Evolutionary conservation across 2,329 filamentous ascomycete genomes (phyloP), one percentile per base, ranked within the genome.

Genomic region (Colletotrichum noveboracense): DNA sequence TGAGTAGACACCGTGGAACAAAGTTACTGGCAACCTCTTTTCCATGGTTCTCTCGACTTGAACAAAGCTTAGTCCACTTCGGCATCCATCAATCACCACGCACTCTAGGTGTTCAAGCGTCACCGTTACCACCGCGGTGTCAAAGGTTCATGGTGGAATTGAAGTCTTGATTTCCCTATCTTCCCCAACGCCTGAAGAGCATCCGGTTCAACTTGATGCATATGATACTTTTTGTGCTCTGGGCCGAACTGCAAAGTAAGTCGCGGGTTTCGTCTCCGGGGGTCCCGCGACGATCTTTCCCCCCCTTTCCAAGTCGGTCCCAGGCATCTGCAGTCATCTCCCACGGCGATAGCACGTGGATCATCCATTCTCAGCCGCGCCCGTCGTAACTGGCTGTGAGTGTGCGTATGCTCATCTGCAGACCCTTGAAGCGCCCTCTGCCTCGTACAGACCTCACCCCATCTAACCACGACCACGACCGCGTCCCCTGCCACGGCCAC

Each of bases 401-500:
- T 24, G 43, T 36, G 30, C 24, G n/a, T 58, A 21, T 67, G 48
- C 13, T 21, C 21, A 21, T 52, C 62, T 66, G 62, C 36, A 30
- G 62, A 66, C 5, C 62, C 28, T 38, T 60, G 36, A 43, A 62
- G 18, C 67, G 18, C 28, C 28, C 43, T 30, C 18, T 36, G 12
- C 21, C 28, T 14, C 36, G 30, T 56, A 52, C n/a, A 52, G 43
- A 52, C n/a, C 43, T 18, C 38, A 9, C n/a, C 16, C 55, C 66
- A 43, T 68, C 74, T 74, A 75, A 75, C 85, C 84, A 70, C 85
- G 83, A 10, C 86, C 86, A 24, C 85, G 84, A 34, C 86, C 84
- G 60, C 87, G 84, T 21, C 87, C 87, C 58, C 87, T 82, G 48
- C 89, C 87, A 52, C 90, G 85, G 21, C 91, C 91, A 70, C 91